Base-by-base conservation (phyloP, 495 filamentous ascomycete genomes). In the Aspergillus carlsbadensis region DNA sequence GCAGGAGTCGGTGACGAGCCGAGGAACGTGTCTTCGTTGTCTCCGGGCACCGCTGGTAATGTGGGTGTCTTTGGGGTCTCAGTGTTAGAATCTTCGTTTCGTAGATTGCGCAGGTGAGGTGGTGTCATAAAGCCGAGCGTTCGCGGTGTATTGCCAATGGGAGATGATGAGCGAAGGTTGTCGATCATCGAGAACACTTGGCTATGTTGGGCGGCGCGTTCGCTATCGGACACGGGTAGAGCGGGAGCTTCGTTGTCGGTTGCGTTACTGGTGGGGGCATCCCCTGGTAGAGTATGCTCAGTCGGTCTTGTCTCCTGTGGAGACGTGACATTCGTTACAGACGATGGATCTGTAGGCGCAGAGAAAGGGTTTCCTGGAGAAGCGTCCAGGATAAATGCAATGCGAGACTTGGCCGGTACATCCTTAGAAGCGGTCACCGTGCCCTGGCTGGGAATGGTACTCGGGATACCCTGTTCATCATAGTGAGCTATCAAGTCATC, bases 1-100 rank as follows among this genome's bases (percentile, higher is more conserved):
- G 75, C 63, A 7, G 90, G 90, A 0, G 91, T 95, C 1, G 91
- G 91, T 8, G 91, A 94, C n/a, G 89, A 95, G 3, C 82, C 83
- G 39, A 93, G 75, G 60, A 83, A 90, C 14, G 83, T 80, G 67
- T 88, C 81, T 65, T 85, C 62, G 61, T 73, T 63, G 46, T 77
- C 62, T 24, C 64, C 53, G 41, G 70, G 49, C n/a, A 64, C 63
- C 11, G 68, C 61, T n/a, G 70, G 69, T 7, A 82, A 66, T 14
- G 70, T 79, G 14, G 81, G 81, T 13, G 82, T 84, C 37, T 73
- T 64, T 3, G 76, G 73, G 15, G 74, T 70, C 44, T 65, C 71
- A 45, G 51, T 47, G 1, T 57, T 54, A 14, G 57, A 50, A 17
- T 59, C 65, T 11, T 49, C 60, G 31, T 63, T 60, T 26, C 48